These are phyloP conservation scores for Beauveria sp. DNA, from an alignment of 2,329 filamentous ascomycete genomes.

Conservation along the genomic window DNA sequence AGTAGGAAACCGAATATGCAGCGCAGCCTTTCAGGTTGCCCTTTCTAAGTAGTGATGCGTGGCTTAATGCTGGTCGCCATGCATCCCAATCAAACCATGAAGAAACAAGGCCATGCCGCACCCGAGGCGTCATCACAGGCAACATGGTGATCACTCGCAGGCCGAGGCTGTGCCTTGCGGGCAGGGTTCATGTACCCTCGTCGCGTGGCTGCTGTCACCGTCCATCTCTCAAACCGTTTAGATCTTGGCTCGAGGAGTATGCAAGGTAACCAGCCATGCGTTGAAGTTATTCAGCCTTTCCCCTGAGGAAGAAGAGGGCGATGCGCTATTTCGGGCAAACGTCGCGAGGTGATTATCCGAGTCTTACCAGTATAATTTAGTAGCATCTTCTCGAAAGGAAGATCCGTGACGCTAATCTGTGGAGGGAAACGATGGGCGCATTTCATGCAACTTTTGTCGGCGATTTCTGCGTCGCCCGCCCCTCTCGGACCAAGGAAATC, in stretches of 20 bases:
- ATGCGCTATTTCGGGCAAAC: background rate
- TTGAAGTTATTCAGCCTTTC: background rate
- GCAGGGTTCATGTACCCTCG: background rate
- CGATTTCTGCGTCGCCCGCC: too few relatives aligned
- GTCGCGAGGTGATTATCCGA: background rate
- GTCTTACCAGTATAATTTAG: too few relatives aligned
- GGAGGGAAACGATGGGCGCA: too few relatives aligned
- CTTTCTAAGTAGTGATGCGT: background rate
- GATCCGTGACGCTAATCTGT: too few relatives aligned
- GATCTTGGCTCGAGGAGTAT: background rate
- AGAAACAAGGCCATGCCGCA: background rate
- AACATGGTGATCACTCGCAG: background rate
- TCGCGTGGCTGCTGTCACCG: background rate
- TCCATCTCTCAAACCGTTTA: background rate
- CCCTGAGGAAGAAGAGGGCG: background rate
- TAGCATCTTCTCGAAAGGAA: background rate
- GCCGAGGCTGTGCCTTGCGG: background rate
- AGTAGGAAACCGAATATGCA: background rate
- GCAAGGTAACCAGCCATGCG: background rate
- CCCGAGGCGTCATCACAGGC: background rate
- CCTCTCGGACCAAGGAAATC: background rate
- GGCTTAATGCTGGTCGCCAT: background rate
- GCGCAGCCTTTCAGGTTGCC: background rate
- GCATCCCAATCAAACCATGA: background rate
- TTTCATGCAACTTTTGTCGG: too few relatives aligned